phyloP scores from a whole-genome alignment of 2,329 filamentous ascomycete species.

The Neophaeococcomyces mojaviensis region DNA sequence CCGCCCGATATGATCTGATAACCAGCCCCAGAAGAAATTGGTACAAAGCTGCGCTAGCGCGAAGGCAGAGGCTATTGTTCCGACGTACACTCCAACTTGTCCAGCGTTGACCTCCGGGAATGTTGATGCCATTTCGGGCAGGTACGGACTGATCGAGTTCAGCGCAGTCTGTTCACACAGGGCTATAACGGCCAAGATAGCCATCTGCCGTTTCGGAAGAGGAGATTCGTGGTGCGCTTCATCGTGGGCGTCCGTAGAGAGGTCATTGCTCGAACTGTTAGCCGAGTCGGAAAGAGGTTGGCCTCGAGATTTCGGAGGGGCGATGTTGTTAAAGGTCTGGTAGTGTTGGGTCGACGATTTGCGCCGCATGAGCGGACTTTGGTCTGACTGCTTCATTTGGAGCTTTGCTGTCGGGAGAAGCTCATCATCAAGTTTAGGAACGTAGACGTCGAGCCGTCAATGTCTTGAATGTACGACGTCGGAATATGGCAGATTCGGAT shows the following conservation, averaged over 20 bases:
- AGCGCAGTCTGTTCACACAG: conserved; percentile 91
- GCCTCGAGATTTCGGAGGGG: conserved; percentile 38
- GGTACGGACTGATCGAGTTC: conserved; percentile 92
- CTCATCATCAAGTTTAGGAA: neutral
- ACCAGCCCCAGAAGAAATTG: conserved; percentile 84
- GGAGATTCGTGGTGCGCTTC: conserved; percentile 47
- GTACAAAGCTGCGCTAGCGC: conserved; percentile 86
- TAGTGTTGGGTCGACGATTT: conserved; percentile 39
- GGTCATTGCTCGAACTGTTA: conserved; percentile 30
- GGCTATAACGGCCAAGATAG: conserved; percentile 77
- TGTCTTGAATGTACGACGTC: too few relatives aligned
- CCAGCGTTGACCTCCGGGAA: conserved; percentile 70
- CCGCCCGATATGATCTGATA: conserved; percentile 70
- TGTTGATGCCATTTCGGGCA: conserved; percentile 81
- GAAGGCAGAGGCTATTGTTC: conserved; percentile 81
- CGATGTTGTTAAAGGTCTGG: conserved; percentile 41
- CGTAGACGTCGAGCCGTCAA: too few relatives aligned
- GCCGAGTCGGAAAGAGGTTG: conserved; percentile 37
- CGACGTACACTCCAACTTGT: conserved; percentile 79
- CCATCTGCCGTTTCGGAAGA: conserved; percentile 73
- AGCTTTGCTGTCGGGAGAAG: conserved; percentile 1
- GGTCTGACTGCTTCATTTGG: conserved; percentile 22
- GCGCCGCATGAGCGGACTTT: conserved; percentile 30
- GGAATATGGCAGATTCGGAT: too few relatives aligned
- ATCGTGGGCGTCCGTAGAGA: conserved; percentile 26